Conservation (phyloP, 2,329 filamentous ascomycete species). For the Coniochaeta pulveracea region DNA sequence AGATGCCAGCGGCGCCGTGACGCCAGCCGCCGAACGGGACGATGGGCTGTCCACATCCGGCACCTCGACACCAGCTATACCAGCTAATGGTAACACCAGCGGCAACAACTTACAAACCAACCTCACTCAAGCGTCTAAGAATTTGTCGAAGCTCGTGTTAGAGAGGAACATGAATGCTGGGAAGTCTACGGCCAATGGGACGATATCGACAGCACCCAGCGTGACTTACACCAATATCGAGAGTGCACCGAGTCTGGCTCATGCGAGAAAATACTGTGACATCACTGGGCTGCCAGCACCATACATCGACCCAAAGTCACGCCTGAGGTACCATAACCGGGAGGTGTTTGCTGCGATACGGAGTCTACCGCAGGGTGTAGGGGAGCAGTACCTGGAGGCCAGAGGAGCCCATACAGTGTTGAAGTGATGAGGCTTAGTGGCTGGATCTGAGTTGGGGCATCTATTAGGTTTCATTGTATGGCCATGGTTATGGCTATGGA, state of each 20-base stretch:
- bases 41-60: conserved; percentile 46
- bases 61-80: conserved; percentile 44
- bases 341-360: conserved; percentile 84
- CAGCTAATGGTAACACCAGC: conserved; percentile 19
- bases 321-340: conserved; percentile 82
- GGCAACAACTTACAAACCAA: conserved; percentile 44
- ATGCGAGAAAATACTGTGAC: conserved; percentile 87
- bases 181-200: conserved; percentile 25
- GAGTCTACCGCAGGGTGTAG: conserved; percentile 66
- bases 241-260: conserved; percentile 76
- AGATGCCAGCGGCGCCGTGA: conserved; percentile 63
- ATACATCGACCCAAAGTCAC: conserved; percentile 91
- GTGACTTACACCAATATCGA: conserved; percentile 93
- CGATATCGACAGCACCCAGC: conserved; percentile 46
- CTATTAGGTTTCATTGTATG: background rate
- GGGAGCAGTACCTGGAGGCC: conserved; percentile 81
- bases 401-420: conserved; percentile 87
- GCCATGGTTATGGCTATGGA: background rate
- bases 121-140: conserved; percentile 80
- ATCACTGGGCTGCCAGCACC: conserved; percentile 85
- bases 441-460: background rate
- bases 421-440: conserved; percentile 47
- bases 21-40: conserved; percentile 38
- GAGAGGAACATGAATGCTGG: conserved; percentile 55
- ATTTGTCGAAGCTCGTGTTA: conserved; percentile 75